A percentile compares a stretch with the other conserved stretches of the same genome.
phyloP scores from a whole-genome alignment of 306 rosid genomes.

The Lotus japonicus region DNA sequence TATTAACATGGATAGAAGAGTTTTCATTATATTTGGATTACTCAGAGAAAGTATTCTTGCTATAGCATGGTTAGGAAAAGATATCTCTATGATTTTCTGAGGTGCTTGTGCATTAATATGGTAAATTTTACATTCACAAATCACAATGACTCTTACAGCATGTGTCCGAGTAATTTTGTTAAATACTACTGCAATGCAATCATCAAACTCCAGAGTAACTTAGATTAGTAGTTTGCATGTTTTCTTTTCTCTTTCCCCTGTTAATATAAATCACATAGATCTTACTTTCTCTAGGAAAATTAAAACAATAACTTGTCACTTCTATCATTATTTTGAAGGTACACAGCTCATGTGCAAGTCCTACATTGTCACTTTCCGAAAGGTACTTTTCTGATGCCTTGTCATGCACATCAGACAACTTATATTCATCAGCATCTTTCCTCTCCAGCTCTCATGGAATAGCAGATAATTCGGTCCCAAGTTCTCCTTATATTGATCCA shows the following conservation, averaged over 20 bases:
- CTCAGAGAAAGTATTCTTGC: background rate
- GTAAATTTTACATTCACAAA: background rate
- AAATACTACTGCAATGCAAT: background rate
- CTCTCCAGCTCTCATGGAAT: slow-evolving; percentile 33
- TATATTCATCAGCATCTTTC: slow-evolving; percentile 42
- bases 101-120: background rate
- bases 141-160: background rate
- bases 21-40: background rate
- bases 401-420: slow-evolving; percentile 50
- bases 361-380: slow-evolving; percentile 65
- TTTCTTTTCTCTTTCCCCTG: background rate
- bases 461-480: slow-evolving; percentile 36
- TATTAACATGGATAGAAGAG: background rate
- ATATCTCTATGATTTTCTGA: background rate
- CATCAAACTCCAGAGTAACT: background rate
- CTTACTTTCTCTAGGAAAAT: background rate
- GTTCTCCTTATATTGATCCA: slow-evolving; percentile 47
- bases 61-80: background rate
- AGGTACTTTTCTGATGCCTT: slow-evolving; percentile 78
- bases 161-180: background rate
- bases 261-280: background rate
- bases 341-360: slow-evolving; percentile 70
- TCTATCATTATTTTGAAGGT: slow-evolving; percentile 46
- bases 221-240: background rate
- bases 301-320: background rate